Percentiles rank a stretch among this genome's conserved stretches.
Conservation (phyloP, 2,329 filamentous ascomycete species). For the Neurospora sp. region DNA sequence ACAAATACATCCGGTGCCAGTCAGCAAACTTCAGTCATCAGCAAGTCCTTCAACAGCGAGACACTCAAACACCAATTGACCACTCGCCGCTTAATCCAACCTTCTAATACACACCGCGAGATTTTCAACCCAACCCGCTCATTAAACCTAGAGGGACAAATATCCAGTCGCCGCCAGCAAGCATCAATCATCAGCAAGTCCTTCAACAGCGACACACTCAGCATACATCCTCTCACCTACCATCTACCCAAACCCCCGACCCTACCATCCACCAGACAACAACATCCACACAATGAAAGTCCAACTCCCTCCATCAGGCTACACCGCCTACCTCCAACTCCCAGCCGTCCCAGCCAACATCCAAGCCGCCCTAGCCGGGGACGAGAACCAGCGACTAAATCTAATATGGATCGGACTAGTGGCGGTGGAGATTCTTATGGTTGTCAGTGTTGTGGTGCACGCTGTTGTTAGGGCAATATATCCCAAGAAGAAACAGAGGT, state of each 20-base stretch:
- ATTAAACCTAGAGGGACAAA: background rate
- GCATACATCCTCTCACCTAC: background rate
- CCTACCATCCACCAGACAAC: background rate
- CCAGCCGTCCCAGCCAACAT: constrained; percentile 5
- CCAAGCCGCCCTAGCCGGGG: constrained; percentile 13
- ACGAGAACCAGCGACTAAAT: constrained; percentile 22
- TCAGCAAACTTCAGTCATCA: background rate
- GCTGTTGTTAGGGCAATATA: constrained; percentile 5
- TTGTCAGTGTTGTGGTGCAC: constrained; percentile 14
- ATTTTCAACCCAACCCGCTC: background rate
- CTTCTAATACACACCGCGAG: background rate
- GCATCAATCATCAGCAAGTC: background rate
- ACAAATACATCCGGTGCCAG: background rate
- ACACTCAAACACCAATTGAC: background rate
- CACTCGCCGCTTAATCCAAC: background rate
- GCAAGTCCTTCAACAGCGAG: background rate
- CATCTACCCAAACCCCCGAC: no score
- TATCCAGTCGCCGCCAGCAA: background rate
- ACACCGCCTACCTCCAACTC: background rate
- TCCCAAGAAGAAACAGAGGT: background rate
- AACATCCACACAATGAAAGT: background rate
- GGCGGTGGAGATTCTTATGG: constrained; percentile 21
- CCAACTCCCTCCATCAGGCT: background rate
- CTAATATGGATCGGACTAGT: constrained; percentile 21
- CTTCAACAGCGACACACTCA: background rate